phyloP scores from a whole-genome alignment of 2,329 filamentous ascomycete genomes.

The Byssochlamys sp. region DNA sequence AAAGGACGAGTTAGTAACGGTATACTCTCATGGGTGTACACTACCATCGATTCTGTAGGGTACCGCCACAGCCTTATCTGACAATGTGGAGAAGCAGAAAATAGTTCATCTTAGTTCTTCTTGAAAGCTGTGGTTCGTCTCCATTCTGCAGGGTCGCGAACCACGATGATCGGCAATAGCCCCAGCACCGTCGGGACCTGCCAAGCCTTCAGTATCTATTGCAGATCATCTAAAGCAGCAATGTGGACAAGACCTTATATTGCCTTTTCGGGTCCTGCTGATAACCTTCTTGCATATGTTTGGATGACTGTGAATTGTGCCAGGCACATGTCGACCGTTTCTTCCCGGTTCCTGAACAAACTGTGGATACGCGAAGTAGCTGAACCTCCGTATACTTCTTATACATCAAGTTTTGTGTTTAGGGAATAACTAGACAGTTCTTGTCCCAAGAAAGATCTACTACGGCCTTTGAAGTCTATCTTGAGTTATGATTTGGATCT shows the following conservation, averaged over 20 bases:
- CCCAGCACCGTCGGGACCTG: not conserved
- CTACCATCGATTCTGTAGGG: not conserved
- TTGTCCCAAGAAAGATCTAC: not conserved
- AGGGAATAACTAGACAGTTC: not conserved
- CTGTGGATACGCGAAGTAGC: not conserved
- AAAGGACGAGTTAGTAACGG: not conserved
- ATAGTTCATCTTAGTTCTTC: not conserved
- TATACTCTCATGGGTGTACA: not conserved
- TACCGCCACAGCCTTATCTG: not conserved
- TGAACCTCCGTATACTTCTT: not conserved
- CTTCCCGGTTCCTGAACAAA: not conserved
- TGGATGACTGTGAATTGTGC: not conserved
- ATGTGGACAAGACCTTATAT: not conserved
- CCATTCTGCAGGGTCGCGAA: not conserved
- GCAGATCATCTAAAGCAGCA: not conserved
- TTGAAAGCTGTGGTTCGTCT: not conserved
- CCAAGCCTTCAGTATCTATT: not conserved
- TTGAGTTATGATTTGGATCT: not conserved
- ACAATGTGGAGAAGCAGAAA: not conserved
- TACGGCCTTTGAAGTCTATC: not conserved
- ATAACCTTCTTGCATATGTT: not conserved
- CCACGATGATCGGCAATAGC: not conserved
- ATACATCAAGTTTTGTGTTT: not conserved
- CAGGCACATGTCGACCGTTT: not conserved
- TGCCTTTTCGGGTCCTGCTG: not conserved